phyloP scores from a whole-genome alignment of 1,284 basidiomycete genomes.

The Mycocalia duriaeana region DNA sequence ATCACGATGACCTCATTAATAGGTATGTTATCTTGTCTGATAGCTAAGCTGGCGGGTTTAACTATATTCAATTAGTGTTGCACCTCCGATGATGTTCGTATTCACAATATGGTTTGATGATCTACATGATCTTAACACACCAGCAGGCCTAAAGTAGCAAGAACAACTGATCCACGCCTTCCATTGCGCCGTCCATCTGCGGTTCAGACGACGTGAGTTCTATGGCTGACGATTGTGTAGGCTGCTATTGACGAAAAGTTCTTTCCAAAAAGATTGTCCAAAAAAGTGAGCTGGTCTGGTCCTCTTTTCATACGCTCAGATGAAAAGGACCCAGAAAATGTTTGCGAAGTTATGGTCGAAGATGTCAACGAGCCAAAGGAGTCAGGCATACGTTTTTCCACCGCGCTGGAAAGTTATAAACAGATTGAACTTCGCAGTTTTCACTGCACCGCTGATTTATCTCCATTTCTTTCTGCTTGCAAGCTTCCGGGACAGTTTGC shows the following conservation, averaged over 20 bases:
- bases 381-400: constrained; percentile 44
- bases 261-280: constrained; percentile 23
- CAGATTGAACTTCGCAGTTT: constrained; percentile 42
- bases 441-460: constrained; percentile 41
- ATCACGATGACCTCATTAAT: too few species aligned
- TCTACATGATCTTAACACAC: background rate
- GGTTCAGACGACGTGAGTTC: background rate
- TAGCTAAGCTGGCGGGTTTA: too few species aligned
- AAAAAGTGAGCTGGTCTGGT: constrained; percentile 50
- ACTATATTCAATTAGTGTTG: background rate
- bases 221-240: background rate
- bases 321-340: constrained; percentile 28
- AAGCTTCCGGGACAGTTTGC: constrained; percentile 48
- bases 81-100: background rate
- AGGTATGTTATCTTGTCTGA: too few species aligned
- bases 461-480: constrained; percentile 42
- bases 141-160: constrained; percentile 16
- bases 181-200: constrained; percentile 15
- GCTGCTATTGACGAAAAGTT: background rate
- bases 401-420: constrained; percentile 34
- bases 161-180: constrained; percentile 15
- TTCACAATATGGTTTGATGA: background rate
- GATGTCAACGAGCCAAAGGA: constrained; percentile 36
- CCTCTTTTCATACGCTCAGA: constrained; percentile 28
- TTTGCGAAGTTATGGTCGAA: constrained; percentile 45